Base-by-base conservation (phyloP, 2,329 filamentous ascomycete species). In the Ascochyta pisi region DNA sequence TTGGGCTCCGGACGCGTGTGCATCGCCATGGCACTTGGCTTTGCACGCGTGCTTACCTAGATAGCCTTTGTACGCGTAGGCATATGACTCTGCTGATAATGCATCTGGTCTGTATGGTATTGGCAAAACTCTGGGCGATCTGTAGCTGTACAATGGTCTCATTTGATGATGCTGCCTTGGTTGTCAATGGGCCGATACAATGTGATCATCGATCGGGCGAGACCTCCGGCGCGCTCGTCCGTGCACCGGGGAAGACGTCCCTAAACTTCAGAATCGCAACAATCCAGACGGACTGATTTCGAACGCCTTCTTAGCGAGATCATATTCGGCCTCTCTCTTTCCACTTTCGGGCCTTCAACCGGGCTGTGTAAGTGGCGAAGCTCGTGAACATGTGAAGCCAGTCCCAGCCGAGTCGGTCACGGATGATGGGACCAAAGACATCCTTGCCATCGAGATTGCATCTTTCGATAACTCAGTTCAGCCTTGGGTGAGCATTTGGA, bases 11-110 rank as follows among this genome's bases (percentile, higher is more conserved):
- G 41, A 56, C 42, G 53, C 46, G 47, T 42, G 35, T 26, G 38
- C 41, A 24, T 15, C 29, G 52, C 23, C 46, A 50, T 41, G 52
- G 46, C 52, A 44, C 38, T 39, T 50, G 42, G 50, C 50, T 29
- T 39, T 45, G 34, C 34, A 35, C 19, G 35, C 51, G 51, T 54
- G 45, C 35, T 54, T 51, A 15, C 19, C 9, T 8, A 19, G 19
- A 3, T 26, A 8, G 12, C 2, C 10, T 31, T 47, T n/a, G 47
- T 47, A 51, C 43, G 53, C 42, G 48, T 43, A 31, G 34, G 38
- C 42, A 27, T 16, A 34, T 26, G 16, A 5, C 33, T 22, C 38
- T 15, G 22, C 19, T 7, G 15, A 16, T 19, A 16, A 15, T 5
- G 16, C 2, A 34, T n/a, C 19, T 9, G 6, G 34, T 4, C 13